Evolutionary conservation across 2,329 filamentous ascomycete species (phyloP), one percentile per base, ranked within the genome.

Genomic region (Septoria linicola): DNA sequence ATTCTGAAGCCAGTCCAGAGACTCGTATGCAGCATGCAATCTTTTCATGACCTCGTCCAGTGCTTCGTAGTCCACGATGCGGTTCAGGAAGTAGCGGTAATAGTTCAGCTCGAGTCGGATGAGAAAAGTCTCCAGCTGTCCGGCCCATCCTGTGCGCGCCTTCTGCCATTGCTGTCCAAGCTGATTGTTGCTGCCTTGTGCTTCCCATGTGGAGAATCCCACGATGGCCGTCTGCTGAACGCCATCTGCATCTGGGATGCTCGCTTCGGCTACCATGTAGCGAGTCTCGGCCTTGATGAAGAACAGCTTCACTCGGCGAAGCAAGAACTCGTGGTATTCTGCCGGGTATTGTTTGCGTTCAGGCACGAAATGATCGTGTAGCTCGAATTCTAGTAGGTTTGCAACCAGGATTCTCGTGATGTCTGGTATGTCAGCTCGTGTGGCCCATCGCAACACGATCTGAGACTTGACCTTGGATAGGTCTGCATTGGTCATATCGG

Each of bases 191-290:
- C 40, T 36, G 11, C 53, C 55, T 42, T 53, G 48, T 2, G 53
- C 49, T 39, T 58, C 54, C 58, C 58, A 60, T 1, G 53, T 43
- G 0, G 55, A 41, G 46, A 60, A 58, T 8, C 58, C 58, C 16
- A 60, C 19, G 11, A 59, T 44, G 25, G 42, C 16, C 5, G 44
- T 25, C 7, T 45, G 49, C 43, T 58, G 54, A 5, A 43, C 20
- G 4, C 43, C 48, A 14, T 52, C 49, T 4, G 27, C 43, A 4
- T 35, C 14, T 3, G 49, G 21, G 31, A 11, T 6, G 36, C 27
- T 20, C 27, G 40, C 30, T 46, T 56, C 47, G 43, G 56, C 58
- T 3, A 60, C 58, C 56, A 59, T 58, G 35, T 53, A 59, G 8
- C 55, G 51, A 16, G 51, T 30, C 23, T 51, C 41, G 6, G 55